Base-by-base conservation (phyloP, 306 rosid genomes). In the Macrotyloma uniflorum region DNA sequence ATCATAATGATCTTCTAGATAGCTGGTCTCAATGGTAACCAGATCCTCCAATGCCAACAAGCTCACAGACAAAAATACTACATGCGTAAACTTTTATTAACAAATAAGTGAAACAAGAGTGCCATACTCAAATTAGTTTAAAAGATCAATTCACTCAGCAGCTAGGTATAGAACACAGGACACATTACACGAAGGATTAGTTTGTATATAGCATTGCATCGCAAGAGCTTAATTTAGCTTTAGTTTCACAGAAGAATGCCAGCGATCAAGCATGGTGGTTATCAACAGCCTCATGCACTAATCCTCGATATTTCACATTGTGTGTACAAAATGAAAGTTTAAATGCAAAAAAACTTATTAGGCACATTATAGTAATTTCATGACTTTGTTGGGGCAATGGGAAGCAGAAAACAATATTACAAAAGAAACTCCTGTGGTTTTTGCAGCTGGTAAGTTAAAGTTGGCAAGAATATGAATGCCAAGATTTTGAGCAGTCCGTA, bases 11-110 rank as follows among this genome's bases (percentile, higher is more conserved):
- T 65, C 30, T 55, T 80, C 80, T 77, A 30, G 38, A 32, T 72
- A 32, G 80, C 74, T 71, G 30, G 83, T 24, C 70, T 78, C 43
- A 40, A 66, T 40, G 63, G 63, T 75, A 73, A 51, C 72, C 75
- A 77, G 59, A 66, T 43, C 50, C 13, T 40, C 62, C 61, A 43
- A 73, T 26, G 46, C 75, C 57, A 74, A 73, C 80, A 77, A 67
- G 28, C 83, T 40, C 53, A 50, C 38, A 55, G 49, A 73, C 33
- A 78, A 67, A 77, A 33, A 33, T 23, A 81, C 19, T 53, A 68
- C 51, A 57, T 38, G 35, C 5, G 30, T 70, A 76, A 62, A 61
- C 53, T 70, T 40, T 14, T 67, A 43, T 54, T 32, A 24, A 53
- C 11, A 76, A 59, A 47, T 67, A 43, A 24, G 20, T 45, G 69